phyloP scores from a whole-genome alignment of 129 eudicot genomes.

The Artemisia annua region DNA sequence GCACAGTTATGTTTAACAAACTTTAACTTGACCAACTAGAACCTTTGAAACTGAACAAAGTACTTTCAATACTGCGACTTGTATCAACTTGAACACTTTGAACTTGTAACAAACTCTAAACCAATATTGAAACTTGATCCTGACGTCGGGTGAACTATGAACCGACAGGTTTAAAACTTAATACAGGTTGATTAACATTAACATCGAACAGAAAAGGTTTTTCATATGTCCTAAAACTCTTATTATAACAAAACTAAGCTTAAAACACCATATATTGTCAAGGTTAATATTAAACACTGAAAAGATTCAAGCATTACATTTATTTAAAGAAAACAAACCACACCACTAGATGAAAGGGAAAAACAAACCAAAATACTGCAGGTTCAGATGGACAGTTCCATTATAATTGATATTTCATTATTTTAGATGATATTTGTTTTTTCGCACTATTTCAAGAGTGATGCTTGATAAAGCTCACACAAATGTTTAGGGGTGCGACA shows the following conservation, averaged over 20 bases:
- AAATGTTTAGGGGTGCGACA: slow-evolving; percentile 1
- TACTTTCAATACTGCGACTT: too few relatives aligned
- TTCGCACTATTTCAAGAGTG: not conserved
- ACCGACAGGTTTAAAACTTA: too few relatives aligned
- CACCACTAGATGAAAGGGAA: not conserved
- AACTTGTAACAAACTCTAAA: too few relatives aligned
- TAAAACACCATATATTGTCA: not conserved
- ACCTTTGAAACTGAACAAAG: too few relatives aligned
- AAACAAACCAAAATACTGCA: not conserved
- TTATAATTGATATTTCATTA: not conserved
- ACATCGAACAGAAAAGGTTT: too few relatives aligned
- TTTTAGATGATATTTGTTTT: not conserved
- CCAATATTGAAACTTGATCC: too few relatives aligned
- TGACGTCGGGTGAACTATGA: too few relatives aligned
- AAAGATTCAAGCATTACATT: not conserved
- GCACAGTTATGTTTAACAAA: too few relatives aligned
- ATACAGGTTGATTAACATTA: too few relatives aligned
- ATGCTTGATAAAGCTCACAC: slow-evolving; percentile 9
- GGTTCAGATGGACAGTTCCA: not conserved
- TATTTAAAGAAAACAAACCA: not conserved
- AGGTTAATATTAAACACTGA: not conserved
- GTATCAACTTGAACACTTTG: too few relatives aligned
- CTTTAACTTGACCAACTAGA: too few relatives aligned
- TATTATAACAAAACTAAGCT: not conserved
- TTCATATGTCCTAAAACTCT: too few relatives aligned